phyloP scores from a whole-genome alignment of 257 asterid species.

The Ballota nigra region DNA sequence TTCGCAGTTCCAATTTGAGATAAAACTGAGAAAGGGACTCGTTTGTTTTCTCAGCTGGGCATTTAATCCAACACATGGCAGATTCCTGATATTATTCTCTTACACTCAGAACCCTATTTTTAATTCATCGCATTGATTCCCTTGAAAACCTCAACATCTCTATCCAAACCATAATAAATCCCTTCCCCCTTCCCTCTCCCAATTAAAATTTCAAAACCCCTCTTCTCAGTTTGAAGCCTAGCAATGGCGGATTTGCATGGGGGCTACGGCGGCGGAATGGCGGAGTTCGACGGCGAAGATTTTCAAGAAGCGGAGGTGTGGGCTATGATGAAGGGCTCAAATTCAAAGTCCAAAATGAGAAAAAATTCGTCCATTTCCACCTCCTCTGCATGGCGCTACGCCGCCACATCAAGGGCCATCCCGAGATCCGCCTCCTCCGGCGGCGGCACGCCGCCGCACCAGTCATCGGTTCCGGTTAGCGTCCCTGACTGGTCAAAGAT shows the following conservation, averaged over 20 bases:
- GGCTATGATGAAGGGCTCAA: conserved; percentile 26
- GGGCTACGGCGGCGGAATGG: conserved; percentile 13
- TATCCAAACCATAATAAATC: conserved; percentile 15
- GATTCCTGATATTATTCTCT: conserved; percentile 38
- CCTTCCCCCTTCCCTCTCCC: neutral
- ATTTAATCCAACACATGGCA: conserved; percentile 20
- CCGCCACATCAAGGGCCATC: conserved; percentile 4
- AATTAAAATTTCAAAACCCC: neutral
- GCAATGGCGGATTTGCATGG: conserved; percentile 18
- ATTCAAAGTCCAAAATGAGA: conserved; percentile 14
- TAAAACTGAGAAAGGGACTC: conserved; percentile 2
- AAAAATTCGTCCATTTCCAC: conserved; percentile 9
- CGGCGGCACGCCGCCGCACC: neutral
- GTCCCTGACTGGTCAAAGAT: conserved; percentile 45
- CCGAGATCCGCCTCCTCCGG: conserved; percentile 24
- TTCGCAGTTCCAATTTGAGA: conserved; percentile 21
- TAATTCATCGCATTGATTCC: neutral
- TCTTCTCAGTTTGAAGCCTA: neutral
- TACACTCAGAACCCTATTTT: conserved; percentile 9
- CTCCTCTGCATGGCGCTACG: conserved; percentile 32
- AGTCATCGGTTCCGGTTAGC: conserved; percentile 30
- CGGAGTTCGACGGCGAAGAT: conserved; percentile 21
- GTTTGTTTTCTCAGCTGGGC: conserved; percentile 11
- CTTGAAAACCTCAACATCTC: conserved; percentile 17
- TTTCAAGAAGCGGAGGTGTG: conserved; percentile 40